phyloP scores from a whole-genome alignment of 306 rosid species.

The Canavalia gladiata region DNA sequence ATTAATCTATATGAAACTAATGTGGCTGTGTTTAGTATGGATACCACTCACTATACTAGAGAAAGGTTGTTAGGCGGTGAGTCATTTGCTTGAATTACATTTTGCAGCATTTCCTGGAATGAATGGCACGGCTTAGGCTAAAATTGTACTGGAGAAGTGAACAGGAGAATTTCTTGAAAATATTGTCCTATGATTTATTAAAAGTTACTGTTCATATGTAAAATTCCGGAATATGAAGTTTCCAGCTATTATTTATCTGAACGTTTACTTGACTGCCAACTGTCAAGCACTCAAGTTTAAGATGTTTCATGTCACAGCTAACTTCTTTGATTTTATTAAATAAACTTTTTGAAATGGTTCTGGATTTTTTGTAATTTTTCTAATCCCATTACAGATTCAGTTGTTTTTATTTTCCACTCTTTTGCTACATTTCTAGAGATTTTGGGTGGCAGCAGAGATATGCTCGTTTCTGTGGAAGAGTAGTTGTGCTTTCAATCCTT shows the following conservation, averaged over 20 bases:
- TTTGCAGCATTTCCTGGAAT: neutral
- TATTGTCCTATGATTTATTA: constrained; percentile 16
- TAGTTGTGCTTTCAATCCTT: constrained; percentile 75
- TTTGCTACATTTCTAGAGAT: constrained; percentile 65
- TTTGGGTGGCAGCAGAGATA: constrained; percentile 86
- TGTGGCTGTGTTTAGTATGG: neutral
- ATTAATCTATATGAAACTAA: constrained; percentile 1
- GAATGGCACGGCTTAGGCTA: constrained; percentile 22
- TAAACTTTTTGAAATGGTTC: constrained; percentile 11
- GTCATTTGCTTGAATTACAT: constrained; percentile 10
- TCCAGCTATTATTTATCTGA: neutral
- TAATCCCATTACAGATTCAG: constrained; percentile 8
- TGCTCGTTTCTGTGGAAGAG: constrained; percentile 85
- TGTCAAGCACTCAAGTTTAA: constrained; percentile 15
- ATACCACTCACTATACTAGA: neutral
- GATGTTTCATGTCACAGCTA: neutral
- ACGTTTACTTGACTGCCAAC: neutral
- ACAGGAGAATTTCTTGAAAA: constrained; percentile 4
- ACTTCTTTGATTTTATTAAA: neutral
- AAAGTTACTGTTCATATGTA: neutral
- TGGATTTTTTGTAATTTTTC: constrained; percentile 20
- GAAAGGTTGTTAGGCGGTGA: neutral
- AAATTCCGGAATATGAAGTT: constrained; percentile 12
- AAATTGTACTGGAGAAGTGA: constrained; percentile 23
- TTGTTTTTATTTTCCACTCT: constrained; percentile 26